Evolutionary conservation across 179 eudicot genomes (phyloP).

Genomic region (Beta lomatogona): DNA sequence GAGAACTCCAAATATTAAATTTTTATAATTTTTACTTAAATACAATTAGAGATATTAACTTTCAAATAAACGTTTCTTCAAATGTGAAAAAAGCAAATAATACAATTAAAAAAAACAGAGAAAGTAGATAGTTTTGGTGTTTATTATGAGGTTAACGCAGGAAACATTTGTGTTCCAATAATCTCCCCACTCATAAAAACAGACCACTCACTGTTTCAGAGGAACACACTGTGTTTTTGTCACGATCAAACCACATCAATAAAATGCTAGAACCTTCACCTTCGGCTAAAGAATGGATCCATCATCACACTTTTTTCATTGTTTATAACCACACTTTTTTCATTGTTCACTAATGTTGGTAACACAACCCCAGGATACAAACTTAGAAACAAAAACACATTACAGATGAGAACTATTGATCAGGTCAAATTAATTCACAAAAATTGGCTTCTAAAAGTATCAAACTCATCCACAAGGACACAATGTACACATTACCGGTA

Average conservation of each 20-base stretch:
- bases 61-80: too few relatives aligned
- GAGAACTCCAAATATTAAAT: too few relatives aligned
- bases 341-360: neutral
- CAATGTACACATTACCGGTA: constrained; percentile 13
- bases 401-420: neutral
- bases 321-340: neutral
- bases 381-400: too few relatives aligned
- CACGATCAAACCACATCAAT: neutral
- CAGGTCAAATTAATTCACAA: constrained; percentile 8
- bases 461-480: too few relatives aligned
- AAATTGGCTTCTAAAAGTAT: constrained; percentile 4
- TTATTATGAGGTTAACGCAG: too few relatives aligned
- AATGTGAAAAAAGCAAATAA: too few relatives aligned
- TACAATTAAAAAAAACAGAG: too few relatives aligned
- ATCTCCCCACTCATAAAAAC: too few relatives aligned
- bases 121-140: too few relatives aligned
- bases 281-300: neutral
- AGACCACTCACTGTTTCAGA: neutral
- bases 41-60: too few relatives aligned
- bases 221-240: neutral
- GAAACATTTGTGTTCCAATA: too few relatives aligned
- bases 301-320: neutral
- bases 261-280: neutral
- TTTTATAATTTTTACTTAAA: too few relatives aligned
- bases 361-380: neutral